phyloP scores from a whole-genome alignment of 164 flowering plant species.

The Magnolia changhungtana region DNA sequence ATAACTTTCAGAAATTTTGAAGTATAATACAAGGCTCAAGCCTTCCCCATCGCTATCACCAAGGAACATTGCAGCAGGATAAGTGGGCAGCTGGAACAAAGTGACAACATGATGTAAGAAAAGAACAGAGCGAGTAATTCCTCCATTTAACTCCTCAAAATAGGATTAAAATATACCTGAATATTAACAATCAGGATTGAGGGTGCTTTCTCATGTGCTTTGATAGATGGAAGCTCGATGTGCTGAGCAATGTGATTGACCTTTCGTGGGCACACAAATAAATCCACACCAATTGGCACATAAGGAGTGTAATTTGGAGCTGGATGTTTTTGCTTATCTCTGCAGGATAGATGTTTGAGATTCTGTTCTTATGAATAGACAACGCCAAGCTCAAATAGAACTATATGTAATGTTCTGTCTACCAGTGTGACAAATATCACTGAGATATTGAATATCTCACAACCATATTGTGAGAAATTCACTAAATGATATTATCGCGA shows the following conservation, averaged over 20 bases:
- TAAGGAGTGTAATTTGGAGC: slow-evolving; percentile 70
- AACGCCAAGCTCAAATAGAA: not conserved
- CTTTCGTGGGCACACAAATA: slow-evolving; percentile 71
- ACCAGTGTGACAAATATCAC: too few relatives aligned
- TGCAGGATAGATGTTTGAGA: slow-evolving; percentile 26
- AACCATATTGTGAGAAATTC: too few relatives aligned
- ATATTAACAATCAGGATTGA: slow-evolving; percentile 85
- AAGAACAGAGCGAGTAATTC: not conserved
- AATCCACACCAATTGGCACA: slow-evolving; percentile 82
- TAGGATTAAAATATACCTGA: slow-evolving; percentile 42
- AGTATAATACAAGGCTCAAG: slow-evolving; percentile 83
- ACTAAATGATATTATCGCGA: too few relatives aligned
- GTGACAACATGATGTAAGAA: slow-evolving; percentile 2
- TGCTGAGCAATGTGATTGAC: slow-evolving; percentile 89
- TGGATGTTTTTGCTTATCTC: slow-evolving; percentile 75
- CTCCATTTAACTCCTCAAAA: not conserved
- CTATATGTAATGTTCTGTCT: not conserved
- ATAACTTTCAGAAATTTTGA: slow-evolving; percentile 66
- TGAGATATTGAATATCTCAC: too few relatives aligned
- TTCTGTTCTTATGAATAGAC: not conserved
- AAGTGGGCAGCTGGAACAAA: slow-evolving; percentile 72
- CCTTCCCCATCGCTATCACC: slow-evolving; percentile 95
- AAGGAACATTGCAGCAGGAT: slow-evolving; percentile 83
- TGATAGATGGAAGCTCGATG: slow-evolving; percentile 81
- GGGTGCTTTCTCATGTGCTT: slow-evolving; percentile 57